Evolutionary conservation across 805 yeast genomes (phyloP).

Genomic region (Ogataea neopini): DNA sequence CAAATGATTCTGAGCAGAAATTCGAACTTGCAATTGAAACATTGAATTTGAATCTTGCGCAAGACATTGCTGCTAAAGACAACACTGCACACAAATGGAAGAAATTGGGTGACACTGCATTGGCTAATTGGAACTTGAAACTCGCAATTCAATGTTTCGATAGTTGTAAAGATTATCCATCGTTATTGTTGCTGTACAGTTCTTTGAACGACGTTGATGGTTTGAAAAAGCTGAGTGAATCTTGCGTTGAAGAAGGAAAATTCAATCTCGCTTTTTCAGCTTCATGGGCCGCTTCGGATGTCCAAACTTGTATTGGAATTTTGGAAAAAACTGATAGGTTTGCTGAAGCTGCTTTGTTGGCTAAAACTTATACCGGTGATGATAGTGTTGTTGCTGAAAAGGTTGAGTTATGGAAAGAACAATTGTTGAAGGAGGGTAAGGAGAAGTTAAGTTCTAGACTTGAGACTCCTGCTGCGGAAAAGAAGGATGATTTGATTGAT

Average conservation of each 20-base stretch:
- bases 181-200: conserved; percentile 78
- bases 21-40: conserved; percentile 86
- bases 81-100: conserved; percentile 79
- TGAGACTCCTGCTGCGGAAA: conserved; percentile 40
- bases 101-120: conserved; percentile 83
- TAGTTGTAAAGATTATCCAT: conserved; percentile 77
- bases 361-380: conserved; percentile 64
- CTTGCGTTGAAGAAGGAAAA: conserved; percentile 72
- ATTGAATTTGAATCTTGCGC: conserved; percentile 71
- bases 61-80: conserved; percentile 57
- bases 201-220: conserved; percentile 71
- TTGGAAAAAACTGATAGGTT: conserved; percentile 66
- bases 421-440: conserved; percentile 53
- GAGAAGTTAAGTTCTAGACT: conserved; percentile 63
- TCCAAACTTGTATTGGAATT: conserved; percentile 60
- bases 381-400: conserved; percentile 42
- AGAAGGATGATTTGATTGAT: conserved; percentile 33
- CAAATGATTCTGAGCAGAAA: conserved; percentile 87
- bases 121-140: conserved; percentile 73
- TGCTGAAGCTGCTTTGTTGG: conserved; percentile 84
- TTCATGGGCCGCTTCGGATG: conserved; percentile 82
- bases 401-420: conserved; percentile 68
- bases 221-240: conserved; percentile 61
- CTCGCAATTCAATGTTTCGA: conserved; percentile 80
- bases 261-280: conserved; percentile 91